Evolutionary conservation across 2,329 filamentous ascomycete species (phyloP), one percentile per base, ranked within the genome.

Genomic region (Trichoderma sp.): DNA sequence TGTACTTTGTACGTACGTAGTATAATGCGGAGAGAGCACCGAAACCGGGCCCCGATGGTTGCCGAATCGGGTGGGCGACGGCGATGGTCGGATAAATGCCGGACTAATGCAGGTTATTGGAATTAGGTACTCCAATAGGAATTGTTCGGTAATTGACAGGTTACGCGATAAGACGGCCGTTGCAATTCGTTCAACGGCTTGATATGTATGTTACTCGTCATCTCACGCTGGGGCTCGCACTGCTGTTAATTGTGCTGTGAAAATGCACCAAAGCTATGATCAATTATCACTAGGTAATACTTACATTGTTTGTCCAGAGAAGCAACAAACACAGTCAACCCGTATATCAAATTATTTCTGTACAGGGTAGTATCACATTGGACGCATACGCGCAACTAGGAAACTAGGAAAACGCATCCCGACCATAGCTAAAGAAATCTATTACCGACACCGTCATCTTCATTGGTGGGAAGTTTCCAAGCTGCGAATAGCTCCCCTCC

Each of bases 401-500:
- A 13, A 19, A 27, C 39, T 13, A 54, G 39, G 2, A 39, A 17
- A n/a, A n/a, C 6, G 2, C 17, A 60, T 22, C 22, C 22, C 27
- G 25, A 34, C 27, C 22, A 54, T 19, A 17, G 42, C 42, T 8
- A 17, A 34, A 54, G 27, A 4, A n/a, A 48, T 22, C 25, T 45
- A 65, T 65, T 53, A 42, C 52, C 61, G 35, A 65, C n/a, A 65
- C 27, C 52, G n/a, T 27, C 5, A 27, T 5, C n/a, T 15, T 65
- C 61, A 65, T 65, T 65, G 61, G 61, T 65, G 61, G 61, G 52
- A 65, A 65, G 50, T 39, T 65, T 56, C 32, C 19, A 25, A 54
- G n/a, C 50, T 35, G 52, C 48, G 27, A 65, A 48, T 57, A 48
- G 52, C 37, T 65, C 52, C 37, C 58, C n/a, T n/a, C n/a, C 50